phyloP scores from a whole-genome alignment of 2,329 filamentous ascomycete genomes.

The Metarhizium rileyi region DNA sequence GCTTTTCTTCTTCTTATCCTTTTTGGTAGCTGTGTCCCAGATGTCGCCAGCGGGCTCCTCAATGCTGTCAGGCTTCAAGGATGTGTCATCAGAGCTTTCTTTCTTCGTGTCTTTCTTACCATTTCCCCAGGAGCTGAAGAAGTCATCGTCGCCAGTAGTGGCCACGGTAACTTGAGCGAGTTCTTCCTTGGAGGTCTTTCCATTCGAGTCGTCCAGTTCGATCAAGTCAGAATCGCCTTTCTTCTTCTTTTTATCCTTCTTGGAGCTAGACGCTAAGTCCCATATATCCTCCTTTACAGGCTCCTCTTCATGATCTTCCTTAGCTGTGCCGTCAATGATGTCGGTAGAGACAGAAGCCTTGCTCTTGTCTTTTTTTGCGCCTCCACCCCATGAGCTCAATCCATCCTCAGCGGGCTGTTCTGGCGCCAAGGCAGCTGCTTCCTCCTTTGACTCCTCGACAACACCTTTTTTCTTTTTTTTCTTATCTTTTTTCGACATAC shows the following conservation, averaged over 20 bases:
- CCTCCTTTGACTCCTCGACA: slow-evolving; percentile 12
- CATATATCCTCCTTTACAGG: slow-evolving; percentile 14
- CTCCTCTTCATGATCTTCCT: slow-evolving; percentile 10
- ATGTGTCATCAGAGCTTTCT: slow-evolving; percentile 20
- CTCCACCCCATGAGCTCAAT: slow-evolving; percentile 15
- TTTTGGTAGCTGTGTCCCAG: slow-evolving; percentile 25
- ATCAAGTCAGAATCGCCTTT: slow-evolving; percentile 27
- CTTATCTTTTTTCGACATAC: slow-evolving; percentile 7
- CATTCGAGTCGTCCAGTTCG: slow-evolving; percentile 22
- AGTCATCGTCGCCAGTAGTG: slow-evolving; percentile 35
- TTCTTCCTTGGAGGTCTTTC: slow-evolving; percentile 15
- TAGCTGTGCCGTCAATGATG: no score
- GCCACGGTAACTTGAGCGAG: slow-evolving; percentile 19
- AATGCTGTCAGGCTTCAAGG: slow-evolving; percentile 29
- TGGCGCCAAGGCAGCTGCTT: slow-evolving; percentile 5
- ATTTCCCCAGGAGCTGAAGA: slow-evolving; percentile 47
- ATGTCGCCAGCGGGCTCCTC: slow-evolving; percentile 34
- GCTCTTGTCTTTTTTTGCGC: slow-evolving; percentile 21
- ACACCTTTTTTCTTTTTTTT: slow-evolving; percentile 14
- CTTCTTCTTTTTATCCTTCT: slow-evolving; percentile 34
- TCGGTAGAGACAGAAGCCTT: no score
- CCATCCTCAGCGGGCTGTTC: slow-evolving; percentile 9
- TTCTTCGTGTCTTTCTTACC: slow-evolving; percentile 39
- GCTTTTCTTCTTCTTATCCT: slow-evolving; percentile 39
- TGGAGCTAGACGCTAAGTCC: slow-evolving; percentile 15